Evolutionary conservation across 169 alveolate species (phyloP).

Genomic region (Cryptosporidium xiaoi): DNA sequence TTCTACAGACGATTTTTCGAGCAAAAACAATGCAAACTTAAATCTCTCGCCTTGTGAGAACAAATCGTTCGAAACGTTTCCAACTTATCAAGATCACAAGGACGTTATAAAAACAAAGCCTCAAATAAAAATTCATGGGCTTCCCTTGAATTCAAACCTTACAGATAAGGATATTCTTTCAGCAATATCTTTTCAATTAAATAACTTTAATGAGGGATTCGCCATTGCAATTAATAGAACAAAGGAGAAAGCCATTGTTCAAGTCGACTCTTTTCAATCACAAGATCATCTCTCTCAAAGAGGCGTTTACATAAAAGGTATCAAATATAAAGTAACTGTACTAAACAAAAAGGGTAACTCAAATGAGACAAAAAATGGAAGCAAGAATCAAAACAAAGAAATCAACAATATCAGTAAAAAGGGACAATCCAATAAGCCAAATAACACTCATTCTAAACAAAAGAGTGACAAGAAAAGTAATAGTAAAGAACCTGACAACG

Average conservation of each 20-base stretch:
- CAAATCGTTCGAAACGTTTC: conserved; percentile 20
- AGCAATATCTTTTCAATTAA: conserved; percentile 46
- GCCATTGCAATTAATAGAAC: conserved; percentile 61
- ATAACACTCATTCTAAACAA: neutral
- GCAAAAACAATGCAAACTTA: neutral
- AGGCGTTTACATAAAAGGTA: conserved; percentile 61
- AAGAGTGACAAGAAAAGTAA: conserved; percentile 1
- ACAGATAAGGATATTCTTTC: conserved; percentile 59
- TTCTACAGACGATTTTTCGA: neutral
- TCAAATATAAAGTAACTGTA: conserved; percentile 38
- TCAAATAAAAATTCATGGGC: conserved; percentile 47
- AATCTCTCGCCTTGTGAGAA: neutral
- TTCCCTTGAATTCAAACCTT: neutral
- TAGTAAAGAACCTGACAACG: conserved; percentile 21
- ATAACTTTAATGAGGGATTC: conserved; percentile 51
- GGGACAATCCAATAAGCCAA: neutral
- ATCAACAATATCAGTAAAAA: neutral
- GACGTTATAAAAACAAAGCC: conserved; percentile 15
- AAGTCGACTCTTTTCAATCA: conserved; percentile 61
- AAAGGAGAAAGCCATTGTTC: conserved; percentile 33
- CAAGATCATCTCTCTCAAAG: conserved; percentile 56
- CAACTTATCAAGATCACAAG: conserved; percentile 46
- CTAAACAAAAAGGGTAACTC: conserved; percentile 1
- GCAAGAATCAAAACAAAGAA: neutral
- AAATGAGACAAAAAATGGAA: neutral